A percentile compares a stretch with the other conserved stretches of the same genome.
These are phyloP conservation scores for Coccomyxa subellipsoidea DNA, from an alignment of 163 green algal genomes.

Conservation along the genomic window DNA sequence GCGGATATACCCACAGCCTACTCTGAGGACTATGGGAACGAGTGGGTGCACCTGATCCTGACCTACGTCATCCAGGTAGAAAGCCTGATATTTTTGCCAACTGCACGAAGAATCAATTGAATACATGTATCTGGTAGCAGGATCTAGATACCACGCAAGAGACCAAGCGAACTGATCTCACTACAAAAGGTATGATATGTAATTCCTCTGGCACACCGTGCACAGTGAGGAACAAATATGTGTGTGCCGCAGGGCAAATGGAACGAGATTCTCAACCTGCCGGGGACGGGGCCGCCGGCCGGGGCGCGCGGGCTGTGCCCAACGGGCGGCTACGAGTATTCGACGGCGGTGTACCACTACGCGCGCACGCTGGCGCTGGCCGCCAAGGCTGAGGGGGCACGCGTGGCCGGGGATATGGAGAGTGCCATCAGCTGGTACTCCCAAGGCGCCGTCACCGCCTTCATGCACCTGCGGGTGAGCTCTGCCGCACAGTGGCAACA, in stretches of 20 bases:
- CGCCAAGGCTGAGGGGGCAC: conserved; percentile 3
- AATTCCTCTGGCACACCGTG: too few relatives aligned
- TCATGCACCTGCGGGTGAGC: neutral
- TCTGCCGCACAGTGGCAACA: too few relatives aligned
- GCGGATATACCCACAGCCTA: neutral
- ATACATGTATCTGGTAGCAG: too few relatives aligned
- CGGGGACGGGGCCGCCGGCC: neutral
- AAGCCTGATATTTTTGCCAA: too few relatives aligned
- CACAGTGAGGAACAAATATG: neutral
- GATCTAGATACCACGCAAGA: too few relatives aligned
- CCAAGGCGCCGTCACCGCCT: neutral
- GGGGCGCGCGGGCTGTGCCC: conserved; percentile 6
- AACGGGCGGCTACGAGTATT: conserved; percentile 21
- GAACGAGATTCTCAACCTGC: neutral
- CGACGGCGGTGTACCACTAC: conserved; percentile 34
- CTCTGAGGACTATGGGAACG: neutral
- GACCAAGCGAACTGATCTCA: too few relatives aligned
- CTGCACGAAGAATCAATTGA: too few relatives aligned
- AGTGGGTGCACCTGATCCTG: neutral
- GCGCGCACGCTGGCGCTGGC: conserved; percentile 37
- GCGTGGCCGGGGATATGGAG: neutral
- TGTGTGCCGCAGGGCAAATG: neutral
- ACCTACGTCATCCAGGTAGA: conserved; percentile 1
- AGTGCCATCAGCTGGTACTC: conserved; percentile 9
- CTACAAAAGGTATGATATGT: too few relatives aligned